Percentiles rank a stretch among this genome's conserved stretches.
Conservation (phyloP, 768 basidiomycete species). For the Podaxis sp. region DNA sequence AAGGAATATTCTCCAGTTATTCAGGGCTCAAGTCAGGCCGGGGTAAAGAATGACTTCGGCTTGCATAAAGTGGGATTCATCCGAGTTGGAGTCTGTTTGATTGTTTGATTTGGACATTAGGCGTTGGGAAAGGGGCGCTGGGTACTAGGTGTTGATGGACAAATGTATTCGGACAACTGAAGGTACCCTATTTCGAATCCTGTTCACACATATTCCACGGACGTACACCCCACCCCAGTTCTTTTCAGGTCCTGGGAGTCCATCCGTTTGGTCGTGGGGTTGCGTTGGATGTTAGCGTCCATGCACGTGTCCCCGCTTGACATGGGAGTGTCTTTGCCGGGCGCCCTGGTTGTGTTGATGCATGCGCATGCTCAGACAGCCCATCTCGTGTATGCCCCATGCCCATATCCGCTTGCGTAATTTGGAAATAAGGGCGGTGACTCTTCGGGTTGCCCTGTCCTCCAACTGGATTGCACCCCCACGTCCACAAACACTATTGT, state of each 20-base stretch:
- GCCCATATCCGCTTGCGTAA: neutral
- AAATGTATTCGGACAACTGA: neutral
- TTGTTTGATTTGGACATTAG: neutral
- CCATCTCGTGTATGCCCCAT: neutral
- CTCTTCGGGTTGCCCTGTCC: neutral
- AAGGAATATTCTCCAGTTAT: neutral
- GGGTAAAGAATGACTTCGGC: neutral
- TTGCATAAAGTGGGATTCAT: neutral
- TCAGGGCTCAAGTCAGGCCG: neutral
- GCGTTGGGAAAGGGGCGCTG: neutral
- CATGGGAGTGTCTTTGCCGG: neutral
- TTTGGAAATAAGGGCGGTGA: constrained; percentile 8
- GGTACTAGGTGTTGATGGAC: neutral
- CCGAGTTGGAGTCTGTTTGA: neutral
- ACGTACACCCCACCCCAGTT: neutral
- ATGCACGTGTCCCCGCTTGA: neutral
- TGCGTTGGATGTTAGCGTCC: neutral
- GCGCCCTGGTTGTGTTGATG: neutral
- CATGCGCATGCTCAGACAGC: neutral
- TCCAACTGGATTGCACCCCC: neutral
- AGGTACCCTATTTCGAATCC: neutral
- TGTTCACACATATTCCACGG: constrained; percentile 12
- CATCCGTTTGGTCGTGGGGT: neutral
- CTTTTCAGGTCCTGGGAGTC: constrained; percentile 7
- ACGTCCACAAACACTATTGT: neutral